Conservation (phyloP, 257 asterid species). For the Cruciata laevipes region DNA sequence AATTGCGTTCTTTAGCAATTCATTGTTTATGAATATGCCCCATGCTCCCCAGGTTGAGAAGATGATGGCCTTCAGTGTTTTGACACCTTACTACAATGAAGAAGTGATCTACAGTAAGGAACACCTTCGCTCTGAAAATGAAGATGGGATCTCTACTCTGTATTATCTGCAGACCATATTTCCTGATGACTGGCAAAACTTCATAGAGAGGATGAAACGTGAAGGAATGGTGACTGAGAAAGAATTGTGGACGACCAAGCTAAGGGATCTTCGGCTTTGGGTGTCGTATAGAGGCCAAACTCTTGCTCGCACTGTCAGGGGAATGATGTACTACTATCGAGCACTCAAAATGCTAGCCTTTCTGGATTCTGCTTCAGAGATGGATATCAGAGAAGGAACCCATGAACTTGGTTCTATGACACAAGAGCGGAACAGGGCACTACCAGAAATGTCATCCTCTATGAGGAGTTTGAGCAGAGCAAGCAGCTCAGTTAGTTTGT, state of each 20-base stretch:
- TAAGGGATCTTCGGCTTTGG: slow-evolving; percentile 90
- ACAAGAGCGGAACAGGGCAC: slow-evolving; percentile 36
- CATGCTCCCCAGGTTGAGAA: slow-evolving; percentile 99
- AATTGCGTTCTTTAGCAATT: slow-evolving; percentile 95
- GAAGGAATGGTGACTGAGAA: slow-evolving; percentile 77
- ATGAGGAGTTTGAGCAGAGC: slow-evolving; percentile 76
- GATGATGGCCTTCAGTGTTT: slow-evolving; percentile 94
- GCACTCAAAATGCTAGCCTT: slow-evolving; percentile 98
- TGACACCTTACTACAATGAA: slow-evolving; percentile 96
- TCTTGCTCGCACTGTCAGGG: slow-evolving; percentile 91
- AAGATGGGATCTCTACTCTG: slow-evolving; percentile 92
- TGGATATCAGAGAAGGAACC: slow-evolving; percentile 91
- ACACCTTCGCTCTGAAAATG: slow-evolving; percentile 92
- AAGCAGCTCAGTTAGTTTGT: slow-evolving; percentile 59
- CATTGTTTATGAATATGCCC: slow-evolving; percentile 98
- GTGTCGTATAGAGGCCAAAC: slow-evolving; percentile 99
- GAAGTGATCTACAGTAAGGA: slow-evolving; percentile 89
- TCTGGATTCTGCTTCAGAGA: slow-evolving; percentile 96
- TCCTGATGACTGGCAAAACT: slow-evolving; percentile 94
- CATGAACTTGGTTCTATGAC: slow-evolving; percentile 67
- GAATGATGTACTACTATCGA: slow-evolving; percentile 98
- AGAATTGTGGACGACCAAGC: slow-evolving; percentile 70
- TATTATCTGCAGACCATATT: slow-evolving; percentile 91
- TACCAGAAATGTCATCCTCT: slow-evolving; percentile 48
- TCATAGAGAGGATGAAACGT: slow-evolving; percentile 81